Conservation (phyloP, 495 filamentous ascomycete species). For the Penicillium mononematosum region DNA sequence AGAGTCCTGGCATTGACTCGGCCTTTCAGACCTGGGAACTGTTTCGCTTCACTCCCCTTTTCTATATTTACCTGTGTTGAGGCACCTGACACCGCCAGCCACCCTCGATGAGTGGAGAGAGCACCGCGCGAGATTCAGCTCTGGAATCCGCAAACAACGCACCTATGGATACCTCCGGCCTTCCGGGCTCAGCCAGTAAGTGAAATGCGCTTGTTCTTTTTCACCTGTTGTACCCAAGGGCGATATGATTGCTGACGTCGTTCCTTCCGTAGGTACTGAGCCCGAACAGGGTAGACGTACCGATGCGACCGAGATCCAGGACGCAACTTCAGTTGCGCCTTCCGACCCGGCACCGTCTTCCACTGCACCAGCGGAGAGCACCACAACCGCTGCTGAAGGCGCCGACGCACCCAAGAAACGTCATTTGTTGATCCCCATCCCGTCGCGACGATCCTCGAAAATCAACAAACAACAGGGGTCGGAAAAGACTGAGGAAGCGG, state of each 20-base stretch:
- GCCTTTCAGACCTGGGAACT: conserved; percentile 6
- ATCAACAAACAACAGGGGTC: conserved; percentile 58
- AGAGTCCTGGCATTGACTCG: conserved; percentile 14
- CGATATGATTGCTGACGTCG: conserved; percentile 16
- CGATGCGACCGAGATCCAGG: conserved; percentile 28
- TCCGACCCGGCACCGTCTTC: conserved; percentile 25
- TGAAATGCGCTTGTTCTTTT: conserved; percentile 1
- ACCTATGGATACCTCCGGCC: conserved; percentile 39
- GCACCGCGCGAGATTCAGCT: conserved; percentile 35
- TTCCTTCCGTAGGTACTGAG: conserved; percentile 30
- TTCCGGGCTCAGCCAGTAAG: conserved; percentile 26
- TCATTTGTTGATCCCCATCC: conserved; percentile 57
- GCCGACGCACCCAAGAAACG: conserved; percentile 51
- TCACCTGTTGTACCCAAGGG: not conserved
- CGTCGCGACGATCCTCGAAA: conserved; percentile 69
- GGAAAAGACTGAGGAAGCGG: conserved; percentile 63
- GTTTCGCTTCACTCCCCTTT: conserved; percentile 8
- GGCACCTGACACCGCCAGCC: conserved; percentile 19
- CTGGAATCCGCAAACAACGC: conserved; percentile 35
- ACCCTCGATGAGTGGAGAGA: conserved; percentile 40
- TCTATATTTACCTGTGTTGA: conserved; percentile 10
- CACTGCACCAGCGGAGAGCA: conserved; percentile 16
- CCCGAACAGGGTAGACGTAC: conserved; percentile 28
- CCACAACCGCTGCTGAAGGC: conserved; percentile 15
- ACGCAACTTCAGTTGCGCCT: conserved; percentile 27